Conservation (phyloP, 1,139 yeast genomes). For the Lodderomyces metapsilosis region DNA sequence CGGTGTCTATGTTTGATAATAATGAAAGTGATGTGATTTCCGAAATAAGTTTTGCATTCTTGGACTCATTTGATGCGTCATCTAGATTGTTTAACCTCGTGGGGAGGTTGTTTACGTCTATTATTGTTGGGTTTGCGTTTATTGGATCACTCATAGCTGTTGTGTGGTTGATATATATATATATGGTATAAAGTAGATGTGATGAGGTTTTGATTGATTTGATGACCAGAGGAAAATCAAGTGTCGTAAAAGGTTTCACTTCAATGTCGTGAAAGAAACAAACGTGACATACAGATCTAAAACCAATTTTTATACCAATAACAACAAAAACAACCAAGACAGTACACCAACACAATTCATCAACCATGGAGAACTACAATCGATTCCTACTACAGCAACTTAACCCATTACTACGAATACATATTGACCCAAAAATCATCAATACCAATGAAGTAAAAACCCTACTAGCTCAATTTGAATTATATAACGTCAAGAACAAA, state of each 20-base stretch:
- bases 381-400: slow-evolving; percentile 27
- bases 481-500: slow-evolving; percentile 21
- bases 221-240: too few species aligned
- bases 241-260: too few species aligned
- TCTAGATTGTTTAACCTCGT: slow-evolving; percentile 41
- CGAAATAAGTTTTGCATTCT: slow-evolving; percentile 6
- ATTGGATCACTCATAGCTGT: slow-evolving; percentile 68
- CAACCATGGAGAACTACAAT: slow-evolving; percentile 33
- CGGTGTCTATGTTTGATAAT: not conserved
- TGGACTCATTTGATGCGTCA: not conserved
- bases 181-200: too few species aligned
- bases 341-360: not conserved
- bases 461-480: slow-evolving; percentile 12
- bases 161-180: not conserved
- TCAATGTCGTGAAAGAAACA: too few species aligned
- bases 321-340: not conserved
- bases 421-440: slow-evolving; percentile 10
- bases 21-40: slow-evolving; percentile 13
- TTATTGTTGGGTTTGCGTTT: slow-evolving; percentile 87
- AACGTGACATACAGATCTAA: too few species aligned
- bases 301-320: not conserved
- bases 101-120: slow-evolving; percentile 76
- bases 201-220: too few species aligned
- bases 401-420: slow-evolving; percentile 32
- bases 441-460: not conserved